phyloP scores from a whole-genome alignment of 805 yeast species.

The Pichia cephalocereana region DNA sequence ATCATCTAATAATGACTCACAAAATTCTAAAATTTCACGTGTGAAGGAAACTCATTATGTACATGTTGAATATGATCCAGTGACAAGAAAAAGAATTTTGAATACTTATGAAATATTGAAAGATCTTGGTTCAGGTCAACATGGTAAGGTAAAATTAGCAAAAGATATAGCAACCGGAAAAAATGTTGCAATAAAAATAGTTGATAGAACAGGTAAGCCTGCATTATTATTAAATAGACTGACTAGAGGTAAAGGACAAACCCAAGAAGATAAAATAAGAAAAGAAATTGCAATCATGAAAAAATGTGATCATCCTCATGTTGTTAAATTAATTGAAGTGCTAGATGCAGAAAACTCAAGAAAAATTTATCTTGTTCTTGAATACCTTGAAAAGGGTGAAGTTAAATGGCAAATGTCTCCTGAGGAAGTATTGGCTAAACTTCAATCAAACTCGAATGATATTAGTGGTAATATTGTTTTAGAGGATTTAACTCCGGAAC shows the following conservation, averaged over 20 bases:
- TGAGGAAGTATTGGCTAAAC: constrained; percentile 14
- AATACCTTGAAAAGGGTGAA: constrained; percentile 86
- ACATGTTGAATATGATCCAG: constrained; percentile 80
- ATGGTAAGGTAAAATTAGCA: constrained; percentile 95
- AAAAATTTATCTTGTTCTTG: constrained; percentile 84
- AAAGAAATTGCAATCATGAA: constrained; percentile 91
- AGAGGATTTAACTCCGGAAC: constrained; percentile 30
- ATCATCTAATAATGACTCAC: not conserved
- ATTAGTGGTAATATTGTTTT: constrained; percentile 6
- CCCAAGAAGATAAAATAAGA: constrained; percentile 64
- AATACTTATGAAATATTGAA: constrained; percentile 83
- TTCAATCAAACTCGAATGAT: not conserved
- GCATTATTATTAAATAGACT: constrained; percentile 33
- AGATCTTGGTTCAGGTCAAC: constrained; percentile 94
- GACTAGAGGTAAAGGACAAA: constrained; percentile 20
- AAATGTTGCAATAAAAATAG: constrained; percentile 87
- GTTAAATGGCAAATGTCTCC: constrained; percentile 61
- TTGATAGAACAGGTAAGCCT: constrained; percentile 62
- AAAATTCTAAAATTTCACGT: constrained; percentile 1
- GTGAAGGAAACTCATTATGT: constrained; percentile 83
- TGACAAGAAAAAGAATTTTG: constrained; percentile 66
- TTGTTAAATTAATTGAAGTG: constrained; percentile 80
- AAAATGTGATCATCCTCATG: constrained; percentile 84
- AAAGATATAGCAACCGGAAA: constrained; percentile 54
- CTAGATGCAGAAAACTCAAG: constrained; percentile 76